Percentiles rank a stretch among this genome's conserved stretches.
Conservation (phyloP, 169 alveolate genomes). For the Cryptosporidium viatorum region DNA sequence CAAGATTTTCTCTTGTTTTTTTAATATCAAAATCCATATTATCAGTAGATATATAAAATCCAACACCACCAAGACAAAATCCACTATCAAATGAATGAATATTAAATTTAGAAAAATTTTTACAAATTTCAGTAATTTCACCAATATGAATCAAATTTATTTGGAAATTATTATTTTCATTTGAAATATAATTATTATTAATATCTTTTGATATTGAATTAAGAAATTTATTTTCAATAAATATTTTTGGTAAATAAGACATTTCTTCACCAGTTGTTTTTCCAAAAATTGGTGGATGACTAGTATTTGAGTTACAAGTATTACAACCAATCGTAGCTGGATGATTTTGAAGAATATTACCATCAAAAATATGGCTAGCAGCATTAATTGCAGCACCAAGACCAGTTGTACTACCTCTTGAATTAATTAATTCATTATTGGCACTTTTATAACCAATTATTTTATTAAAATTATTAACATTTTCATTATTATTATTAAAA, state of each 20-base stretch:
- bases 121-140: background rate
- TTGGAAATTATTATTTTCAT: conserved; percentile 19
- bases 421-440: background rate
- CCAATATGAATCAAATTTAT: conserved; percentile 54
- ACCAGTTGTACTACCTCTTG: conserved; percentile 41
- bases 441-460: background rate
- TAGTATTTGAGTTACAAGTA: conserved; percentile 23
- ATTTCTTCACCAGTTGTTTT: conserved; percentile 35
- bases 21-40: conserved; percentile 18
- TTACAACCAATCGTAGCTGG: conserved; percentile 62
- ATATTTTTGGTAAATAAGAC: conserved; percentile 40
- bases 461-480: background rate
- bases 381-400: conserved; percentile 51
- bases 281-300: conserved; percentile 65
- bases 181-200: background rate
- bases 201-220: background rate
- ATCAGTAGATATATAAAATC: conserved; percentile 17
- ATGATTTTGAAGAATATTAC: conserved; percentile 31
- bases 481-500: background rate
- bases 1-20: conserved; percentile 4
- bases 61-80: conserved; percentile 64
- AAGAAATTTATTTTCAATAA: conserved; percentile 7
- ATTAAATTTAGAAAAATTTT: conserved; percentile 26
- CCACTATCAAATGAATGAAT: conserved; percentile 66
- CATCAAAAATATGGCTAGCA: conserved; percentile 71